Evolutionary conservation across 768 basidiomycete genomes (phyloP).

Genomic region (Termitomyces sp.): DNA sequence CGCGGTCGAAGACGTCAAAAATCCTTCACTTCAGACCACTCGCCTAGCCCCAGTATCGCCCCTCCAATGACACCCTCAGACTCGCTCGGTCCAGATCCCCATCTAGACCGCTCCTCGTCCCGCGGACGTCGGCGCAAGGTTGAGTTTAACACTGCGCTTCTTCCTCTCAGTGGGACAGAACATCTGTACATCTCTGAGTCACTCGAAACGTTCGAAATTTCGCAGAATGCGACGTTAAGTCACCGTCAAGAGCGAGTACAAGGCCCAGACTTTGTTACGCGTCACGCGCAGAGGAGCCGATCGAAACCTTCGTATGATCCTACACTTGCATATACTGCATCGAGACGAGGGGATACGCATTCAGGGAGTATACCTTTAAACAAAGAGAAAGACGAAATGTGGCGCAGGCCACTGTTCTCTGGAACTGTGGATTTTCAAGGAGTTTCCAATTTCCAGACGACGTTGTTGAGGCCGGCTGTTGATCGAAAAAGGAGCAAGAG

Average conservation of each 20-base stretch:
- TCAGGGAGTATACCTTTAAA: not conserved
- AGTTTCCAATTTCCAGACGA: conserved; percentile 1
- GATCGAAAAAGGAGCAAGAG: conserved; percentile 16
- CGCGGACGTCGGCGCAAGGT: conserved; percentile 16
- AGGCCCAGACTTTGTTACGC: not conserved
- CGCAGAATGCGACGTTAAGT: not conserved
- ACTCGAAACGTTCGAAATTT: conserved; percentile 15
- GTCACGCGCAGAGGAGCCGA: conserved; percentile 2
- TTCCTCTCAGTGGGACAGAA: not conserved
- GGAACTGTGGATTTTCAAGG: not conserved
- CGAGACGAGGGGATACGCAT: not conserved
- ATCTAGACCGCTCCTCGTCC: conserved; percentile 11
- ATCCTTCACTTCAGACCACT: conserved; percentile 14
- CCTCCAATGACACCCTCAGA: conserved; percentile 41
- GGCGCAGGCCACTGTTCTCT: not conserved
- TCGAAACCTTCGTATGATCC: conserved; percentile 11
- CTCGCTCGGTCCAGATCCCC: conserved; percentile 16
- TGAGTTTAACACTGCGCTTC: not conserved
- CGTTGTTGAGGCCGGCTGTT: conserved; percentile 2
- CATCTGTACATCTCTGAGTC: conserved; percentile 9
- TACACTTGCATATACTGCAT: not conserved
- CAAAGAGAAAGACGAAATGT: not conserved
- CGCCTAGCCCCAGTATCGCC: conserved; percentile 24
- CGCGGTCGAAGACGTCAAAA: conserved; percentile 28
- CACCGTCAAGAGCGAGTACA: not conserved